Percentiles rank a stretch among this genome's conserved stretches.
Conservation (phyloP, 148 eudicot genomes). For the Chenopodium album region DNA sequence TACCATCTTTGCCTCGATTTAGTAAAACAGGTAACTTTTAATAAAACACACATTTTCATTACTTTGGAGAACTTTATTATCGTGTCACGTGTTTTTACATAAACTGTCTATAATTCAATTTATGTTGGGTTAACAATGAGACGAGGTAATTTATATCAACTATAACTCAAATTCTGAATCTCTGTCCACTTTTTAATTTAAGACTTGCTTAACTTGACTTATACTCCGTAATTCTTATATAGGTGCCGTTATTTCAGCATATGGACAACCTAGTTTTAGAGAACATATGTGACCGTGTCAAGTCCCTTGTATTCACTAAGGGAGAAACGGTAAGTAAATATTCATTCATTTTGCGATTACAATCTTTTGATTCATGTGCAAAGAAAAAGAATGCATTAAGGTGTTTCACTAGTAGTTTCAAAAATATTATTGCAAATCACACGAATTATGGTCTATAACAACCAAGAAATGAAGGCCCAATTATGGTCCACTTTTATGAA, state of each 20-base stretch:
- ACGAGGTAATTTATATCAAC: too few relatives aligned
- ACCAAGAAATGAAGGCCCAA: too few relatives aligned
- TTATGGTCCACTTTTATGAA: too few relatives aligned
- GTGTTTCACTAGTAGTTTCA: not conserved
- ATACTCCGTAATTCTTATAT: not conserved
- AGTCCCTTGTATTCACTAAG: slow-evolving; percentile 85
- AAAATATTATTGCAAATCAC: not conserved
- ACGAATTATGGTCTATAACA: not conserved
- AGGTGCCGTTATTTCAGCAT: slow-evolving; percentile 94
- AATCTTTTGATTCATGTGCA: not conserved
- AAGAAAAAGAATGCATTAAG: not conserved
- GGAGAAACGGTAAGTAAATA: slow-evolving; percentile 76
- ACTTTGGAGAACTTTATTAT: too few relatives aligned
- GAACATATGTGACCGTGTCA: slow-evolving; percentile 93
- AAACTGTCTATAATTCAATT: too few relatives aligned
- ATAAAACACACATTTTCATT: not conserved
- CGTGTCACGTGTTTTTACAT: too few relatives aligned
- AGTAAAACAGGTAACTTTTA: slow-evolving; percentile 64
- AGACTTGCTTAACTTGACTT: too few relatives aligned
- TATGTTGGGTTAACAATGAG: too few relatives aligned
- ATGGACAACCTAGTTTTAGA: slow-evolving; percentile 88
- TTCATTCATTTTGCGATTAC: not conserved
- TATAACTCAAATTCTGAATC: too few relatives aligned
- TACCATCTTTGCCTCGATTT: slow-evolving; percentile 86
- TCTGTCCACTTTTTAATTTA: too few relatives aligned